phyloP scores from a whole-genome alignment of 192 early-diverging fungal genomes.

The Gonapodya sp. region DNA sequence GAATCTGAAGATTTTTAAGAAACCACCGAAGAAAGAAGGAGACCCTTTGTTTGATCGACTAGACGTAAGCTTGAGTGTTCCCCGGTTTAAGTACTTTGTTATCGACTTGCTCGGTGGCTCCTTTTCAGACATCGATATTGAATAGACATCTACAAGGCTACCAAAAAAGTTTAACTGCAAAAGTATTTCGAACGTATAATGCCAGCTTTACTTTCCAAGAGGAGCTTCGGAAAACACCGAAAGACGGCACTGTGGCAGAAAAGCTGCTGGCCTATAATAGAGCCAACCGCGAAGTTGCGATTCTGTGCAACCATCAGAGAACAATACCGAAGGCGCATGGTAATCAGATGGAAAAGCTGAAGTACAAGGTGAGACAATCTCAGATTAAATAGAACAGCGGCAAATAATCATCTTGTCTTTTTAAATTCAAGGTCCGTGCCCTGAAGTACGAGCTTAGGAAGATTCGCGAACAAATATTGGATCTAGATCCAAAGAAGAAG shows the following conservation, averaged over 20 bases:
- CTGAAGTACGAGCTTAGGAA: constrained; percentile 79
- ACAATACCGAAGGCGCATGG: constrained; percentile 71
- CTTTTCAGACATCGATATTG: constrained; percentile 53
- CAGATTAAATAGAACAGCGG: not conserved
- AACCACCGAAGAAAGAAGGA: constrained; percentile 55
- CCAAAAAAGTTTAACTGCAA: constrained; percentile 89
- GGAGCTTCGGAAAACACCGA: constrained; percentile 63
- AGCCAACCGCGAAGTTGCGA: constrained; percentile 90
- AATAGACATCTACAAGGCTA: constrained; percentile 82
- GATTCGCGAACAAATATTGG: constrained; percentile 56
- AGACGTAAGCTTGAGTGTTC: constrained; percentile 44
- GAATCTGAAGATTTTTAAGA: constrained; percentile 85
- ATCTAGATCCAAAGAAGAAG: constrained; percentile 64
- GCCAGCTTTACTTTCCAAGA: constrained; percentile 89
- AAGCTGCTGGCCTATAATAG: constrained; percentile 89
- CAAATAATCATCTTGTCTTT: not conserved
- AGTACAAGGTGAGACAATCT: constrained; percentile 53
- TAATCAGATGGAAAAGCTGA: constrained; percentile 65
- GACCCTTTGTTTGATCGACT: constrained; percentile 89
- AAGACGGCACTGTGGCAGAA: constrained; percentile 60
- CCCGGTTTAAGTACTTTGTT: not conserved
- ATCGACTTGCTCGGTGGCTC: not conserved
- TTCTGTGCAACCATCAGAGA: constrained; percentile 97
- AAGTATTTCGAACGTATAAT: constrained; percentile 99
- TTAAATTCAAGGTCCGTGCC: constrained; percentile 47